These are phyloP conservation scores for Physcomitrium patens DNA, from an alignment of 225 moss, liverwort and hornwort genomes.

Conservation along the genomic window DNA sequence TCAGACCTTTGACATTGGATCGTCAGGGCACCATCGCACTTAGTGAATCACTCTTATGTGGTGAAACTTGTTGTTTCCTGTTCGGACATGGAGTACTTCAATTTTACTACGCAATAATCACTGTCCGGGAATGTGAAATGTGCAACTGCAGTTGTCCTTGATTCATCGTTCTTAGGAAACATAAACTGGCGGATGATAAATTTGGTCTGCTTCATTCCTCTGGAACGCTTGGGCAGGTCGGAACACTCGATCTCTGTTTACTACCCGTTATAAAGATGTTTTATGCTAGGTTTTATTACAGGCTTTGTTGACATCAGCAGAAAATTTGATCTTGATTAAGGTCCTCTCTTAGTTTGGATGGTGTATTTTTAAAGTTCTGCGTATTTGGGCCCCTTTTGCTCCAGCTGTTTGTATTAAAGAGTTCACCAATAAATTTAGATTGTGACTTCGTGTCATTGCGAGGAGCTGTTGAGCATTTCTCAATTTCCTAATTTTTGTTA, in stretches of 20 bases:
- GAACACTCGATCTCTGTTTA: not conserved
- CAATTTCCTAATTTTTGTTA: not conserved
- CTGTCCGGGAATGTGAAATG: too few relatives aligned
- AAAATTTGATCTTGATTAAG: too few relatives aligned
- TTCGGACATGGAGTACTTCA: conserved; percentile 2
- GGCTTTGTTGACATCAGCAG: too few relatives aligned
- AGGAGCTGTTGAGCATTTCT: not conserved
- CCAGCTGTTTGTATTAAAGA: too few relatives aligned
- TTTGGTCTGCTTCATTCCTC: conserved; percentile 63
- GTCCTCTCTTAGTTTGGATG: too few relatives aligned
- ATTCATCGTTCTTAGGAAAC: conserved; percentile 37
- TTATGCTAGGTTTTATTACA: too few relatives aligned
- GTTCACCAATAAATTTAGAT: too few relatives aligned
- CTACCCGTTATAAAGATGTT: not conserved
- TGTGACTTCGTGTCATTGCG: too few relatives aligned
- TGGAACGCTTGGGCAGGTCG: conserved; percentile 68
- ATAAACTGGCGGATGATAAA: conserved; percentile 63
- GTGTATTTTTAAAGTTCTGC: too few relatives aligned
- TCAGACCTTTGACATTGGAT: not conserved
- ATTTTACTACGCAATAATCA: not conserved
- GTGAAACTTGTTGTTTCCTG: not conserved
- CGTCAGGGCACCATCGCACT: not conserved
- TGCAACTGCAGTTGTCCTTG: conserved; percentile 21
- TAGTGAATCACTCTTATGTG: too few relatives aligned
- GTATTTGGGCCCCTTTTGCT: too few relatives aligned